Percentiles rank a stretch among this genome's conserved stretches.
Conservation (phyloP, 2,329 filamentous ascomycete species). For the Colletotrichum sp. region DNA sequence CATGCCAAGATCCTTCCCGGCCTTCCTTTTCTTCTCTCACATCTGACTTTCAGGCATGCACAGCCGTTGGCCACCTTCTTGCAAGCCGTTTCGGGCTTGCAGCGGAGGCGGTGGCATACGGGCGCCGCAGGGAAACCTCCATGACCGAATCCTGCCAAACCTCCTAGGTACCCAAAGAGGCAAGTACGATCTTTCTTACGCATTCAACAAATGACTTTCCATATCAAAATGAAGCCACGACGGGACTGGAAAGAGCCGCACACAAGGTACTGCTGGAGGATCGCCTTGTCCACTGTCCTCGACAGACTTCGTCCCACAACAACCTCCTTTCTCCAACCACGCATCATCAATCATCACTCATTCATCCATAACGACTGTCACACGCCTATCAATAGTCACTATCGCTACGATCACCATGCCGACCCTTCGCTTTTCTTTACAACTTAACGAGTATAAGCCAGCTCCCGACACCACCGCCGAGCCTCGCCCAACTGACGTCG, state of each 20-base stretch:
- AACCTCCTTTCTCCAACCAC: not conserved
- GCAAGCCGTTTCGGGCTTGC: rapidly evolving
- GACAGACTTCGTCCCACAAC: not conserved
- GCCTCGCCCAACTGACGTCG: not conserved
- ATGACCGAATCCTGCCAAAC: not conserved
- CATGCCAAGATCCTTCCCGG: not conserved
- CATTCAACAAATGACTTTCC: not conserved
- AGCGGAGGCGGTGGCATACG: not conserved
- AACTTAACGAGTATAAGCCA: not conserved
- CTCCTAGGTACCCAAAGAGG: not conserved
- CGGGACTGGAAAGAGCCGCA: not conserved
- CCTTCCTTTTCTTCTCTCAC: rapidly evolving
- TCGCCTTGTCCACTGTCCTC: not conserved
- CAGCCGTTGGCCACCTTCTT: not conserved
- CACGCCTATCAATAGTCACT: not conserved
- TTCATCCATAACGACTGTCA: not conserved
- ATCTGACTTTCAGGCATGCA: not conserved
- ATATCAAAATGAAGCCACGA: not conserved
- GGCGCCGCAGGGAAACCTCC: not conserved
- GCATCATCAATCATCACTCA: not conserved
- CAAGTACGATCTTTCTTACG: rapidly evolving
- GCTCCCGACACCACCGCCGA: not conserved
- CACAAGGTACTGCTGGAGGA: not conserved
- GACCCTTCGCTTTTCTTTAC: not conserved
- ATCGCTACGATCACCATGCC: not conserved